Percentiles rank a stretch among this genome's conserved stretches.
Conservation (phyloP, 176 grass and related monocot genomes). For the Aechmea fasciata region DNA sequence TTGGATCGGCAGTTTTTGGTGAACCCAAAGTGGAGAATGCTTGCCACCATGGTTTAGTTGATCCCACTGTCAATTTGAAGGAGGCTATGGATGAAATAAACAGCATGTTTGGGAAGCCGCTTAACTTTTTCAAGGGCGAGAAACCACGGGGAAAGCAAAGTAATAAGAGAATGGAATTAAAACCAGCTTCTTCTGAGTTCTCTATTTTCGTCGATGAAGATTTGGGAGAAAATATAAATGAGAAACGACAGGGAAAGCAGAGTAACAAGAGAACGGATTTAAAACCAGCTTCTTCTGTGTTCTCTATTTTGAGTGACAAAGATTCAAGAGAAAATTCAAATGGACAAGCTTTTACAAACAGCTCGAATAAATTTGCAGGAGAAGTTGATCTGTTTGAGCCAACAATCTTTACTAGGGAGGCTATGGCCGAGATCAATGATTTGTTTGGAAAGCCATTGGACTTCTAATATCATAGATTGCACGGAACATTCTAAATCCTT, state of each 20-base stretch:
- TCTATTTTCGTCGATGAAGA: conserved; percentile 68
- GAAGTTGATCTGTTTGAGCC: conserved; percentile 72
- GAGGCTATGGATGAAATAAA: conserved; percentile 95
- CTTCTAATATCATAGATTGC: conserved; percentile 26
- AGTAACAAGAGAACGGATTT: conserved; percentile 21
- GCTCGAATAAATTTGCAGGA: conserved; percentile 27
- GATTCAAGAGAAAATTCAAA: conserved; percentile 25
- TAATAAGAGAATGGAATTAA: conserved; percentile 23
- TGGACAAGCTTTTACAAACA: conserved; percentile 14
- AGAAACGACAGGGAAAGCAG: conserved; percentile 36
- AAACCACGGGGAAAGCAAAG: conserved; percentile 34
- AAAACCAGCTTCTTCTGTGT: conserved; percentile 32
- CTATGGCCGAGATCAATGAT: conserved; percentile 80
- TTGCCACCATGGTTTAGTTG: conserved; percentile 82
- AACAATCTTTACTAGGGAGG: conserved; percentile 63
- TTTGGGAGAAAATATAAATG: conserved; percentile 6
- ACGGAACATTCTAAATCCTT: not conserved
- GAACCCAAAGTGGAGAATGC: conserved; percentile 81
- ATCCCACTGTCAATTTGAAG: conserved; percentile 79
- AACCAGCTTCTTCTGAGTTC: conserved; percentile 37
- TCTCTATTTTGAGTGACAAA: conserved; percentile 71
- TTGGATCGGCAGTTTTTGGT: conserved; percentile 58
- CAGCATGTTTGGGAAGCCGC: conserved; percentile 75
- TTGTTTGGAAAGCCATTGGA: conserved; percentile 81
- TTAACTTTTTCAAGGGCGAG: conserved; percentile 45